Evolutionary conservation across 768 basidiomycete genomes (phyloP).

Genomic region (Podaxis pistillaris): DNA sequence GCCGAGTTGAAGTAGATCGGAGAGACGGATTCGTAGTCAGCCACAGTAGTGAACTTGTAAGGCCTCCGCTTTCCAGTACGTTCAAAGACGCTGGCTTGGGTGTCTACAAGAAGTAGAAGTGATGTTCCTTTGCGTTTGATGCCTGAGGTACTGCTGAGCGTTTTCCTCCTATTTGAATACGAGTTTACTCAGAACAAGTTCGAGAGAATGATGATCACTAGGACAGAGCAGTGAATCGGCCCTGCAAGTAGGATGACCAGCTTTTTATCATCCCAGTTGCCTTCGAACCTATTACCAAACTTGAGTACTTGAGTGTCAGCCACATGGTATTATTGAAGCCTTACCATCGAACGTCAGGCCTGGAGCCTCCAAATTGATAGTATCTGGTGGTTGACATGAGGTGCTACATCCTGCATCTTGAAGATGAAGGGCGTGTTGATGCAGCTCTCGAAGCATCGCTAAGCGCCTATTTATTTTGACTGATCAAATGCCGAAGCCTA

Average conservation of each 20-base stretch:
- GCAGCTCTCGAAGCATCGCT: too few relatives aligned
- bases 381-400: constrained; percentile 10
- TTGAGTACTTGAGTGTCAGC: not conserved
- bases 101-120: constrained; percentile 38
- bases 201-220: constrained; percentile 24
- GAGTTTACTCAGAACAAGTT: constrained; percentile 33
- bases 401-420: not conserved
- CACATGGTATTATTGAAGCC: not conserved
- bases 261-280: constrained; percentile 33
- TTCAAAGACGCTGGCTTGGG: constrained; percentile 27
- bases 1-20: constrained; percentile 39
- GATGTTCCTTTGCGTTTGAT: constrained; percentile 42
- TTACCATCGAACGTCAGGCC: constrained; percentile 25
- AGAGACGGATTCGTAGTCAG: constrained; percentile 43
- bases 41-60: constrained; percentile 15
- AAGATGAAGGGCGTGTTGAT: not conserved
- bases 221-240: constrained; percentile 29
- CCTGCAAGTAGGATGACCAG: constrained; percentile 28
- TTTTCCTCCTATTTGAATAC: not conserved
- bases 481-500: not conserved
- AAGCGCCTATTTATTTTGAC: not conserved
- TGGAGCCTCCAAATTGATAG: constrained; percentile 28
- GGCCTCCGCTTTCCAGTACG: not conserved
- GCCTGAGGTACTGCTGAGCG: constrained; percentile 28
- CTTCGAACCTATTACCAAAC: constrained; percentile 16